Conservation (phyloP, 2,329 filamentous ascomycete genomes). For the Didymella pinodella region DNA sequence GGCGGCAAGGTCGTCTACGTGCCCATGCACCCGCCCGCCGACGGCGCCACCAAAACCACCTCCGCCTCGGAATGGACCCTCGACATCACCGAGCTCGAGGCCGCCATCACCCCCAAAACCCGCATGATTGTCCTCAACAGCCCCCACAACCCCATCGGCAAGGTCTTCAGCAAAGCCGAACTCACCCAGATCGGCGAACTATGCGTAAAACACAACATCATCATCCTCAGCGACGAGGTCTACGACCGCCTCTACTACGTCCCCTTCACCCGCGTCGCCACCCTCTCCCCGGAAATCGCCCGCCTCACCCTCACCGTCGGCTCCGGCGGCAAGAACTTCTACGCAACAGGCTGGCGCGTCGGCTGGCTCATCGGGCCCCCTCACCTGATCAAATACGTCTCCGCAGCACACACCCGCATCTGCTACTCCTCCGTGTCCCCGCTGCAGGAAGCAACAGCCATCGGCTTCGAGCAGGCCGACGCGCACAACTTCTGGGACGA, state of each 20-base stretch:
- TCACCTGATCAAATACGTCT: slow-evolving; percentile 88
- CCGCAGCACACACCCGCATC: slow-evolving; percentile 92
- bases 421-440: slow-evolving; percentile 95
- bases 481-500: slow-evolving; percentile 85
- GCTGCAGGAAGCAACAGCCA: slow-evolving; percentile 90
- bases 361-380: slow-evolving; percentile 92
- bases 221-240: slow-evolving; percentile 77
- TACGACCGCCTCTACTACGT: slow-evolving; percentile 96
- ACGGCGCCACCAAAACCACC: slow-evolving; percentile 79
- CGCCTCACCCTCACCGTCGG: slow-evolving; percentile 90
- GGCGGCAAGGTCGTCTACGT: slow-evolving; percentile 95
- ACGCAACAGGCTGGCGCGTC: slow-evolving; percentile 95
- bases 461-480: slow-evolving; percentile 92
- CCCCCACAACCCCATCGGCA: slow-evolving; percentile 94
- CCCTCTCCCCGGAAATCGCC: slow-evolving; percentile 87
- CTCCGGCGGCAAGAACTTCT: slow-evolving; percentile 97
- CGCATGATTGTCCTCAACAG: slow-evolving; percentile 96
- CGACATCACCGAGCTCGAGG: slow-evolving; percentile 82
- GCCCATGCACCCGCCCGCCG: slow-evolving; percentile 85
- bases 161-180: slow-evolving; percentile 87
- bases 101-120: slow-evolving; percentile 81
- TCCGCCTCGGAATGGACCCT: slow-evolving; percentile 89
- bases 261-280: slow-evolving; percentile 91
- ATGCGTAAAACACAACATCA: slow-evolving; percentile 90
- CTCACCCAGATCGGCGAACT: slow-evolving; percentile 84